phyloP scores from a whole-genome alignment of 2,329 filamentous ascomycete species.

The Penicillium sp. region DNA sequence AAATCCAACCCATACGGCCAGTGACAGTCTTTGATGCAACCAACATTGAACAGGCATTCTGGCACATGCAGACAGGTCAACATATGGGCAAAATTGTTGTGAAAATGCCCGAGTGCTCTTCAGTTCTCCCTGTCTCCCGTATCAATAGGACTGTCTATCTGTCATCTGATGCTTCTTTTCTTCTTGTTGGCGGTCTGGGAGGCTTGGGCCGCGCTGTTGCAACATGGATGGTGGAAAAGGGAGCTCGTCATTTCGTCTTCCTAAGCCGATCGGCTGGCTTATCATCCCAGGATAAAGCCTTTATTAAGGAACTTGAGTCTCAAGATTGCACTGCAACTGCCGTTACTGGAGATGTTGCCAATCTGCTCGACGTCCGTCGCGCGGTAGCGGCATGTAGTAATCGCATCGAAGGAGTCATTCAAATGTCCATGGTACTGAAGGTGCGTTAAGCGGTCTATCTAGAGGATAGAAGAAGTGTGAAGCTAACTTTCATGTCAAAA shows the following conservation, averaged over 20 bases:
- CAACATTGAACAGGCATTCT: constrained; percentile 12
- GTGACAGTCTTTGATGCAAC: constrained; percentile 4
- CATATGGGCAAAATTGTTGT: constrained; percentile 22
- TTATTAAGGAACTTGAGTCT: constrained; percentile 8
- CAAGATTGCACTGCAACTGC: neutral
- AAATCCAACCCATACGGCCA: neutral
- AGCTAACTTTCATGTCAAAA: neutral
- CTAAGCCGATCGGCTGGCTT: constrained; percentile 6
- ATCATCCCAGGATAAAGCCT: neutral
- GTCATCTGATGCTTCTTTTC: neutral
- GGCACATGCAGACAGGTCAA: constrained; percentile 16
- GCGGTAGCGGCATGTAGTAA: neutral
- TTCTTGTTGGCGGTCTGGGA: constrained; percentile 14
- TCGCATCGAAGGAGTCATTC: no score
- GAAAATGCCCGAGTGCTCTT: constrained; percentile 1
- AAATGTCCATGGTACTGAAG: no score
- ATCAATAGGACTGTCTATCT: neutral
- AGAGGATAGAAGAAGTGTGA: no score
- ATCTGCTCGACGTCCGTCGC: neutral
- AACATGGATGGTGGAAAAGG: constrained; percentile 15
- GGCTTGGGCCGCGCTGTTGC: constrained; percentile 11
- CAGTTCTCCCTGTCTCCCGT: neutral
- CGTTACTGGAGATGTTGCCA: neutral
- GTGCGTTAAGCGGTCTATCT: no score
- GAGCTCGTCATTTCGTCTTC: constrained; percentile 9